Base-by-base conservation (phyloP, 768 basidiomycete genomes). In the Boletus bicolor region DNA sequence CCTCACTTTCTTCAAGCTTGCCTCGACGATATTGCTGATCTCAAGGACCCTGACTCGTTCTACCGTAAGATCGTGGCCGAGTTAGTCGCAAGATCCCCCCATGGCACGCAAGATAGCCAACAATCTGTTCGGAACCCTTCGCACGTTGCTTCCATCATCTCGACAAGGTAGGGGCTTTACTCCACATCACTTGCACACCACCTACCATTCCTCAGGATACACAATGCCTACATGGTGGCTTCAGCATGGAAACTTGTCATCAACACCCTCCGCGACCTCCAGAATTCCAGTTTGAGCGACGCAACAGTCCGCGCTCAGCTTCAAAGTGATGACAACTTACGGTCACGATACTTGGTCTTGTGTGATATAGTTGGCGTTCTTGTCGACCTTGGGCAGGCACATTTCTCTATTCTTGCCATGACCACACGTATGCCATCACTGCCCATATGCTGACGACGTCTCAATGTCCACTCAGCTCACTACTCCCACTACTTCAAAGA, bases 201-300 rank as follows among this genome's bases (percentile, higher is more conserved):
- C 57, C 30, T 28, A 61, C 51, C 52, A 38, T 58, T 26, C 35
- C 49, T 41, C 62, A 93, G 91, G 69, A 78, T 93, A 51, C 91
- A 93, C 70, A 93, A 93, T 66, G 70, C 82, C 8, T 91, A 90
- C 69, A 82, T 88, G 80, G 76, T 92, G 35, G 87, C 90, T n/a
- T 83, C 89, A 15, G 86, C 83, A 1, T 93, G 91, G 91, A 88
- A 80, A 59, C 73, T 92, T 46, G 83, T 89, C n/a, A 69, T 77
- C 4, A 77, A 85, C 54, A 75, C 76, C 34, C 73, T 93, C 51
- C 76, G 76, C 49, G 75, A 80, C 28, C 73, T 92, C 44, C 73
- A 77, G n/a, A 71, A 78, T 17, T 72, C 75, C 12, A 86, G 85
- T 34, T 59, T 89, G 17, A 70, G 76, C 8, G 85, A 91, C 54